phyloP scores from a whole-genome alignment of 768 basidiomycete species.

The Kwoniella newhampshirensis region DNA sequence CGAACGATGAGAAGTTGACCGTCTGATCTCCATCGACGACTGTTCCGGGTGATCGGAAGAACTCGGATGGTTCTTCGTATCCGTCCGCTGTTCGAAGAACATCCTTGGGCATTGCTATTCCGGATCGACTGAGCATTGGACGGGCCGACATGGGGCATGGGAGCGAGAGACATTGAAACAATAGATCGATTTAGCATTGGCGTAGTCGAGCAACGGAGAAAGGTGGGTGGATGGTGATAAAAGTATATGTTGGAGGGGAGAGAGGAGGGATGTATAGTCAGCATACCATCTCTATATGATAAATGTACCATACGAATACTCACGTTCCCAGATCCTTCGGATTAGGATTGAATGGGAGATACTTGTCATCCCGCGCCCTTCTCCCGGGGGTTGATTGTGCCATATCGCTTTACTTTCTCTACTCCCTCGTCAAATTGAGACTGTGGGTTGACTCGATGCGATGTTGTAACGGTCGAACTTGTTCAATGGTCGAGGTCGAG shows the following conservation, averaged over 20 bases:
- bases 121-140: constrained; percentile 42
- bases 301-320: constrained; percentile 18
- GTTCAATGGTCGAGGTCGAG: no score
- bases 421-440: no score
- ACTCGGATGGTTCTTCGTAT: constrained; percentile 51
- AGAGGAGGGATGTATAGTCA: background rate
- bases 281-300: background rate
- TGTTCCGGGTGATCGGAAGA: constrained; percentile 44
- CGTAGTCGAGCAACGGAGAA: no score
- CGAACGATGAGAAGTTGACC: constrained; percentile 2
- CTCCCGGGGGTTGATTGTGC: no score
- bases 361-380: constrained; percentile 12
- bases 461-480: no score
- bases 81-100: constrained; percentile 48
- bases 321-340: constrained; percentile 50
- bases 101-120: constrained; percentile 46
- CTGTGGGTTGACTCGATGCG: no score
- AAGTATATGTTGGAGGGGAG: background rate
- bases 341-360: constrained; percentile 43
- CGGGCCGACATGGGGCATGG: no score
- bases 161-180: background rate
- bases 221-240: background rate
- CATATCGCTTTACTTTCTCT: no score
- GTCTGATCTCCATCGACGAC: constrained; percentile 1
- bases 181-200: background rate